These are phyloP conservation scores for Hyaloperonospora brassicae DNA, from an alignment of 352 stramenopile genomes.

Conservation along the genomic window DNA sequence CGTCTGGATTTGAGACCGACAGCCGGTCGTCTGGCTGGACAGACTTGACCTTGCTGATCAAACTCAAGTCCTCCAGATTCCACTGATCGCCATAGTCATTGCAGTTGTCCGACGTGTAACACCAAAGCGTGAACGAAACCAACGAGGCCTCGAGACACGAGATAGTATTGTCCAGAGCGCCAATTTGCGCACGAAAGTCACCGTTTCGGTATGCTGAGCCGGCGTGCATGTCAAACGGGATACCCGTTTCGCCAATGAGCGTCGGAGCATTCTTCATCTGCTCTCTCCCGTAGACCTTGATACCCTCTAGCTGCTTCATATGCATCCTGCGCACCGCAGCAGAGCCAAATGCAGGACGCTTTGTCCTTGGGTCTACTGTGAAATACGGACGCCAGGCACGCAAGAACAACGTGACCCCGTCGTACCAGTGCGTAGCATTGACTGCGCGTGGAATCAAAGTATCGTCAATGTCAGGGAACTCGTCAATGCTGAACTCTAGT, in stretches of 20 bases:
- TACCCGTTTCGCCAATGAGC: slow-evolving; percentile 61
- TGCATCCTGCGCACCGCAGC: slow-evolving; percentile 52
- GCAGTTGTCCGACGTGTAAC: slow-evolving; percentile 77
- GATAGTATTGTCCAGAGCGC: slow-evolving; percentile 63
- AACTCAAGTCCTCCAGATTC: slow-evolving; percentile 83
- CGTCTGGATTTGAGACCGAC: slow-evolving; percentile 22
- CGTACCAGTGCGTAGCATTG: slow-evolving; percentile 89
- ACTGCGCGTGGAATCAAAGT: slow-evolving; percentile 50
- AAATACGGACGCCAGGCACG: slow-evolving; percentile 64
- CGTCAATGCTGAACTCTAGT: slow-evolving; percentile 58
- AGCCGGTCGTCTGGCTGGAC: slow-evolving; percentile 8
- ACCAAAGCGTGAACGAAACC: slow-evolving; percentile 86
- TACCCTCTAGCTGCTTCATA: slow-evolving; percentile 45
- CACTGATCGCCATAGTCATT: slow-evolving; percentile 75
- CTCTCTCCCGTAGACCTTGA: slow-evolving; percentile 42
- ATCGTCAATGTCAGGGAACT: slow-evolving; percentile 59
- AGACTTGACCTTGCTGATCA: slow-evolving; percentile 53
- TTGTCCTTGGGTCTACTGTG: slow-evolving; percentile 57
- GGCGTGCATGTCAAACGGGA: slow-evolving; percentile 59
- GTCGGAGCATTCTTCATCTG: slow-evolving; percentile 50
- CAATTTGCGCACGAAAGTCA: slow-evolving; percentile 39
- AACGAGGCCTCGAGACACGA: slow-evolving; percentile 52
- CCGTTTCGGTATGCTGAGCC: slow-evolving; percentile 33
- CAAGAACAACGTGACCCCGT: slow-evolving; percentile 84
- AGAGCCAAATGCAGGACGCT: slow-evolving; percentile 55